Percentiles rank a stretch among this genome's conserved stretches.
Conservation (phyloP, 305 asterid species). For the Fraxinus angustifolia region DNA sequence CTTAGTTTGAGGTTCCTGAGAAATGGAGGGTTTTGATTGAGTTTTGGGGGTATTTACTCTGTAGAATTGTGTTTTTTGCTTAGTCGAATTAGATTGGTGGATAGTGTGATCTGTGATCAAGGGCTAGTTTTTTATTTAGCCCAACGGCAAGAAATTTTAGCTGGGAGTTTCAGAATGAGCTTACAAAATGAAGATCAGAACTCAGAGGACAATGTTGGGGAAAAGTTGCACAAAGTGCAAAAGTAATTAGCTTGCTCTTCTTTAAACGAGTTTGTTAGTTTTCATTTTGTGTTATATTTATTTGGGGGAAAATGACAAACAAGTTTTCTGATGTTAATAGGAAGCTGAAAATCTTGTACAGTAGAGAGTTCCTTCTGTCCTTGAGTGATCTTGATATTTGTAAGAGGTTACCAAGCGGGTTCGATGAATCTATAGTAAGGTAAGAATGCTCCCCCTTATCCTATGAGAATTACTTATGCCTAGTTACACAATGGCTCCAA, state of each 20-base stretch:
- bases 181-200: slow-evolving; percentile 32
- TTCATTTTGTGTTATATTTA: not conserved
- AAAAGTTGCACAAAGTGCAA: slow-evolving; percentile 10
- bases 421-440: slow-evolving; percentile 57
- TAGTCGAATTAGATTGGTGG: slow-evolving; percentile 1
- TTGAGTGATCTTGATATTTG: slow-evolving; percentile 61
- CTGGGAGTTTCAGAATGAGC: slow-evolving; percentile 33
- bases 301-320: slow-evolving; percentile 11
- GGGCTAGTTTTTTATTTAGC: slow-evolving; percentile 1
- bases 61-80: not conserved
- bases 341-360: slow-evolving; percentile 53
- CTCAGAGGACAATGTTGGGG: slow-evolving; percentile 15
- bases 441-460: slow-evolving; percentile 19
- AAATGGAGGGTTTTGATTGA: not conserved
- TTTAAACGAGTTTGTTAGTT: not conserved
- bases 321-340: slow-evolving; percentile 41
- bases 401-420: slow-evolving; percentile 71
- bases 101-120: slow-evolving; percentile 9
- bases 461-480: not conserved
- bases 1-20: not conserved
- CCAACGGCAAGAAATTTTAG: not conserved
- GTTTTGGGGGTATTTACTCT: not conserved
- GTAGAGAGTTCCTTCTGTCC: slow-evolving; percentile 70
- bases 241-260: slow-evolving; percentile 26
- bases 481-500: not conserved